phyloP scores from a whole-genome alignment of 2,329 filamentous ascomycete genomes.

The Scytalidium lignicola region DNA sequence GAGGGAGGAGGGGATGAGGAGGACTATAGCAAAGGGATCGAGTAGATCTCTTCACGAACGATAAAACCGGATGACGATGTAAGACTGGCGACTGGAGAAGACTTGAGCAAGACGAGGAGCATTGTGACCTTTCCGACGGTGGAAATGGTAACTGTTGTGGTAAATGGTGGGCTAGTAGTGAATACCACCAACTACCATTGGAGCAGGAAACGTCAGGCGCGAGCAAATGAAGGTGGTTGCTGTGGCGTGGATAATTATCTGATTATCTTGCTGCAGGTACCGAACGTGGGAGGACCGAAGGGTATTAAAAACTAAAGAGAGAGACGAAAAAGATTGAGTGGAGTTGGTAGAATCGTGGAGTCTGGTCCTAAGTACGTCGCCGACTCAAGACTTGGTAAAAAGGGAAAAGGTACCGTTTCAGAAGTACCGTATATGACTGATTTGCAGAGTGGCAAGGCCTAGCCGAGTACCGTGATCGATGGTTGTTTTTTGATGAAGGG shows the following conservation, averaged over 20 bases:
- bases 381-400: slow-evolving; percentile 14
- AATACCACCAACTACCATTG: slow-evolving; percentile 23
- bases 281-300: neutral
- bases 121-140: slow-evolving; percentile 41
- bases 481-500: slow-evolving; percentile 5
- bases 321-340: slow-evolving; percentile 21
- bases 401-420: slow-evolving; percentile 5
- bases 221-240: slow-evolving; percentile 4
- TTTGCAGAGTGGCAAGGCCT: slow-evolving; percentile 15
- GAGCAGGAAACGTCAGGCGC: slow-evolving; percentile 3
- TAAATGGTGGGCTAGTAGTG: slow-evolving; percentile 26
- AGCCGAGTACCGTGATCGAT: slow-evolving; percentile 14
- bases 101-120: slow-evolving; percentile 48
- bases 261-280: slow-evolving; percentile 1
- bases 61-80: slow-evolving; percentile 56
- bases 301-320: slow-evolving; percentile 8
- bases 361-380: slow-evolving; percentile 7
- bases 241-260: too few species aligned
- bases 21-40: slow-evolving; percentile 35
- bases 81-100: slow-evolving; percentile 58
- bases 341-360: slow-evolving; percentile 13
- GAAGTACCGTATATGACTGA: slow-evolving; percentile 12
- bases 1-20: slow-evolving; percentile 32
- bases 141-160: slow-evolving; percentile 23
- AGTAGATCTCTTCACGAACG: slow-evolving; percentile 44